Evolutionary conservation across 2,329 filamentous ascomycete genomes (phyloP).

Genomic region (Phialophora verrucosa): DNA sequence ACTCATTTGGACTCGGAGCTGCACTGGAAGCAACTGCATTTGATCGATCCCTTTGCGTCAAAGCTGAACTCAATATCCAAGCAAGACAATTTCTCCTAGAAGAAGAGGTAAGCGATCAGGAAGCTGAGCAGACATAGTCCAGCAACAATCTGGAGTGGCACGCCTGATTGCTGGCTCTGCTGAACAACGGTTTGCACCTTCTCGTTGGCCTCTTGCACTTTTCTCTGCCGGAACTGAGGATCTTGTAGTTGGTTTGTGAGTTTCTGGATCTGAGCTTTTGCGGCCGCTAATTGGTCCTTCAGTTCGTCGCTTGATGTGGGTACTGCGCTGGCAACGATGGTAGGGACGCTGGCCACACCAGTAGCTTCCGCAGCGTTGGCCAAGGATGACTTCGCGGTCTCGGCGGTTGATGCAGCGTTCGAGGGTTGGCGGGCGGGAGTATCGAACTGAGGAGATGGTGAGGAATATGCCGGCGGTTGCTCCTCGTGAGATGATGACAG

Average conservation of each 20-base stretch:
- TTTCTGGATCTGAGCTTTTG: conserved; percentile 72
- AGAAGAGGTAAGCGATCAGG: conserved; percentile 93
- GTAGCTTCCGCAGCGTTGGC: conserved; percentile 42
- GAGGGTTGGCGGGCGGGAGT: conserved; percentile 51
- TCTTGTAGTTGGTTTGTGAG: conserved; percentile 70
- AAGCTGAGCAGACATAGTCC: conserved; percentile 87
- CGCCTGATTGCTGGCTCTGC: conserved; percentile 62
- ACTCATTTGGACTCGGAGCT: conserved; percentile 13
- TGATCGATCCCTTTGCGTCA: conserved; percentile 8
- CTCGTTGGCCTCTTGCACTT: conserved; percentile 63
- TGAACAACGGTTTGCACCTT: conserved; percentile 59
- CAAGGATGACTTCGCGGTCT: conserved; percentile 38
- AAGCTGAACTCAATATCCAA: conserved; percentile 23
- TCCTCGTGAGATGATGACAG: conserved; percentile 46
- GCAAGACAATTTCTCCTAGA: conserved; percentile 60
- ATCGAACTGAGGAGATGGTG: conserved; percentile 60
- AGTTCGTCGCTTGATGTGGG: conserved; percentile 65
- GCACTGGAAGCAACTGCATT: conserved; percentile 6
- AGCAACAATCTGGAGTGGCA: conserved; percentile 84
- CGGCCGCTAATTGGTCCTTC: conserved; percentile 74
- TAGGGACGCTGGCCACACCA: conserved; percentile 53
- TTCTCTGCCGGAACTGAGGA: conserved; percentile 78
- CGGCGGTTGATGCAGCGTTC: conserved; percentile 37
- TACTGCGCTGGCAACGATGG: conserved; percentile 56
- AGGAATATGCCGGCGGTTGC: conserved; percentile 61